phyloP scores from a whole-genome alignment of 768 basidiomycete genomes.

The Phlebiopsis gigantea region DNA sequence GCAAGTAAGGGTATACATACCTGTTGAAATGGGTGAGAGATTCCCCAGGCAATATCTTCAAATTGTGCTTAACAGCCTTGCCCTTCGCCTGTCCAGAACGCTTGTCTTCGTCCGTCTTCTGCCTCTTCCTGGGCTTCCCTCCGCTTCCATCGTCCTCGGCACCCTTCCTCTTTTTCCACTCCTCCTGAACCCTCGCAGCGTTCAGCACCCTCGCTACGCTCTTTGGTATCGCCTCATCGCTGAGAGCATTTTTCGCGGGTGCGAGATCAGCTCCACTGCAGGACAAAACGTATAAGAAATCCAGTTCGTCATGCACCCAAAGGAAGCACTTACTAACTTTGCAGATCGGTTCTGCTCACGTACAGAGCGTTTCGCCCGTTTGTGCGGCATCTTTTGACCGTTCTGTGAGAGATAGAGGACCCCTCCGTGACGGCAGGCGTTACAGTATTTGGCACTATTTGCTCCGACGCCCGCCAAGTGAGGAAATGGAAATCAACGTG shows the following conservation, averaged over 20 bases:
- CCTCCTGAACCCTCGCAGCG: conserved; percentile 51
- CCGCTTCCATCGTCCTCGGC: conserved; percentile 17
- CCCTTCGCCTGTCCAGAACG: conserved; percentile 3
- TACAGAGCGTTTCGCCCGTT: conserved; percentile 29
- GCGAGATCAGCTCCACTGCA: conserved; percentile 22
- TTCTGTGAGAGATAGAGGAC: background rate
- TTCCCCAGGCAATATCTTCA: conserved; percentile 61
- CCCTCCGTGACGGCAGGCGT: too few species aligned
- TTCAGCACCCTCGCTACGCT: conserved; percentile 60
- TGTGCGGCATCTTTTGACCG: conserved; percentile 27
- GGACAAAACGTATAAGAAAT: background rate
- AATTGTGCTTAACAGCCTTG: conserved; percentile 9
- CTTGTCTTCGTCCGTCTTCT: conserved; percentile 11
- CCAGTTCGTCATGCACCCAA: background rate
- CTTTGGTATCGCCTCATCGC: conserved; percentile 64
- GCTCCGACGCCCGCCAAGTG: too few species aligned
- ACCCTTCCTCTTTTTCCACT: conserved; percentile 44
- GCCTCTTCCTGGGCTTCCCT: conserved; percentile 26
- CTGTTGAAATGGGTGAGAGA: conserved; percentile 73
- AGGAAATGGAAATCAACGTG: too few species aligned
- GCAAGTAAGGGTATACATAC: conserved; percentile 35
- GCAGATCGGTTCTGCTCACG: conserved; percentile 24
- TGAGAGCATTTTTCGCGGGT: conserved; percentile 17
- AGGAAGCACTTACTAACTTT: conserved; percentile 26
- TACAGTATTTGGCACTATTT: too few species aligned